Percentiles rank a stretch among this genome's conserved stretches.
Conservation (phyloP, 2,329 filamentous ascomycete species). For the Thielaviopsis cerberus region DNA sequence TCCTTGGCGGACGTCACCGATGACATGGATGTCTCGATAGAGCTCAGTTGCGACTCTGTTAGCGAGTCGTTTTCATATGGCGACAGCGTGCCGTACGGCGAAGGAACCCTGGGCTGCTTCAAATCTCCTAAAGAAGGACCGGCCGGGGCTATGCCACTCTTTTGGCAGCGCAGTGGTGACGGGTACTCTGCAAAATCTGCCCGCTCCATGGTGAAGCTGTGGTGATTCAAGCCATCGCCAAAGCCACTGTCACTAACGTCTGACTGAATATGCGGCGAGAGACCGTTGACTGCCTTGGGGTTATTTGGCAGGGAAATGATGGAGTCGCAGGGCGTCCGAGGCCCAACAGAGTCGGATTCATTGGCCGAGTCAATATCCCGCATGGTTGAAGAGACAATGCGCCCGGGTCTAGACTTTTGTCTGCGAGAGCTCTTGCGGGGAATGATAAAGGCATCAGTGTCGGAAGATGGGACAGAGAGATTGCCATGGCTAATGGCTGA, state of each 20-base stretch:
- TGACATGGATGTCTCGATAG: constrained; percentile 1
- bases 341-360: constrained; percentile 6
- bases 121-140: not conserved
- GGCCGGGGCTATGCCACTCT: not conserved
- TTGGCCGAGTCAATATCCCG: constrained; percentile 8
- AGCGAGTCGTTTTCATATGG: constrained; percentile 7
- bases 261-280: constrained; percentile 3
- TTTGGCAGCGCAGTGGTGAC: constrained; percentile 1
- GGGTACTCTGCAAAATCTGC: not conserved
- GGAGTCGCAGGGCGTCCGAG: constrained; percentile 2
- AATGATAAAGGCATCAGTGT: constrained; percentile 2
- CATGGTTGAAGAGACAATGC: not conserved
- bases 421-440: constrained; percentile 9
- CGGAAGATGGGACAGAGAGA: not conserved
- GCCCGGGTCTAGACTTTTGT: not conserved
- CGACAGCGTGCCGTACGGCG: constrained; percentile 6
- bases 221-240: not conserved
- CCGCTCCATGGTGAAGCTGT: not conserved
- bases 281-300: not conserved
- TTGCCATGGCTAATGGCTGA: constrained; percentile 7
- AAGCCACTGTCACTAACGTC: constrained; percentile 3
- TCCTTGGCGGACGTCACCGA: not conserved
- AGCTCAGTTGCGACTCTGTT: constrained; percentile 1
- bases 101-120: not conserved
- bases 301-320: not conserved